Conservation (phyloP, 2,329 filamentous ascomycete genomes). For the Aspergillus unguis region DNA sequence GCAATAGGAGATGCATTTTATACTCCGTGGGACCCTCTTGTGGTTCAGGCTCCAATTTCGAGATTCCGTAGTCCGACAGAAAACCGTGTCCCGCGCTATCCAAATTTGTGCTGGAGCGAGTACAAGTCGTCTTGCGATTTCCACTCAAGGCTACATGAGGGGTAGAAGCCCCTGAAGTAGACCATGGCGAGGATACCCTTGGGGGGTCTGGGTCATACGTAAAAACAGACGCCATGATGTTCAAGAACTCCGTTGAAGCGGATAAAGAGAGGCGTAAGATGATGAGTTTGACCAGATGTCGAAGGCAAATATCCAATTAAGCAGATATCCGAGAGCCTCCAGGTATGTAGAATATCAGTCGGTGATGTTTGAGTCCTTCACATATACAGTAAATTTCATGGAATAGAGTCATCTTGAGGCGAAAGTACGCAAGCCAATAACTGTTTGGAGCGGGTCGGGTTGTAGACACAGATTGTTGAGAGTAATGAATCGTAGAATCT, state of each 20-base stretch:
- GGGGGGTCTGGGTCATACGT: constrained; percentile 88
- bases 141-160: constrained; percentile 32
- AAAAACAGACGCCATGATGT: constrained; percentile 84
- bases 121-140: constrained; percentile 22
- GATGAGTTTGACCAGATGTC: not conserved
- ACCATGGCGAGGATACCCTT: constrained; percentile 87
- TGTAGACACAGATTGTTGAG: not conserved
- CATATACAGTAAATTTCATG: constrained; percentile 9
- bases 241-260: not conserved
- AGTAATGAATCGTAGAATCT: not conserved
- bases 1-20: constrained; percentile 84
- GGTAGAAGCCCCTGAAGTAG: constrained; percentile 52
- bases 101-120: constrained; percentile 36
- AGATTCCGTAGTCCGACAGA: constrained; percentile 60
- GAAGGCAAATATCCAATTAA: constrained; percentile 1
- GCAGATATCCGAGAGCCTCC: constrained; percentile 2
- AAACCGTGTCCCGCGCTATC: constrained; percentile 39
- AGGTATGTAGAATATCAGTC: constrained; percentile 9
- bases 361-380: constrained; percentile 8
- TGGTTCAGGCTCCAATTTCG: constrained; percentile 80
- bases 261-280: too few relatives aligned
- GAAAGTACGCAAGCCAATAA: not conserved
- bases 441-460: not conserved
- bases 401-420: constrained; percentile 21
- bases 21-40: constrained; percentile 95